A percentile compares a stretch with the other conserved stretches of the same genome.
These are phyloP conservation scores for Aleurites moluccanus DNA, from an alignment of 441 rosid species.

Conservation along the genomic window DNA sequence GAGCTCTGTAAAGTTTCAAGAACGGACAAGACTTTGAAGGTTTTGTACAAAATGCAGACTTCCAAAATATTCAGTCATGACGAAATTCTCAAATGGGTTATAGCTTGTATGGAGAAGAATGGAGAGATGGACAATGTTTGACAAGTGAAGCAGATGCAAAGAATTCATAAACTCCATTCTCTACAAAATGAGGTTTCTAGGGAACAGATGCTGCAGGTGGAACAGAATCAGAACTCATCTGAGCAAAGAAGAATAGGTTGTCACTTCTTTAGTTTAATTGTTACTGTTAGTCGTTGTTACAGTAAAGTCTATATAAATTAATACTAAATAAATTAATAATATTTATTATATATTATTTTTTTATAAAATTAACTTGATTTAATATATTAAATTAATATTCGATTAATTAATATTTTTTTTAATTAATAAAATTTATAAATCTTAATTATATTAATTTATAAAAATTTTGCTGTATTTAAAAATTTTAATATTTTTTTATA, in stretches of 20 bases:
- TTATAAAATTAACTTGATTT: too few relatives aligned
- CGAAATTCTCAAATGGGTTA: conserved; percentile 52
- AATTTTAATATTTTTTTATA: too few relatives aligned
- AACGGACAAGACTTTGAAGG: conserved; percentile 52
- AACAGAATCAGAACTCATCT: conserved; percentile 20
- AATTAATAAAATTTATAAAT: too few relatives aligned
- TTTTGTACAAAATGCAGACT: conserved; percentile 54
- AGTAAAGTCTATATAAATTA: too few relatives aligned
- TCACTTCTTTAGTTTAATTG: too few relatives aligned
- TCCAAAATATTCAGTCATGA: conserved; percentile 46
- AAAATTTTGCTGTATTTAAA: too few relatives aligned
- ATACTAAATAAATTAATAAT: too few relatives aligned
- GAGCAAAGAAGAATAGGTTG: conserved; percentile 19
- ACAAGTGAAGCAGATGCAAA: conserved; percentile 51
- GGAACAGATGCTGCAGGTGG: conserved; percentile 20
- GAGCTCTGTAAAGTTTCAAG: conserved; percentile 62
- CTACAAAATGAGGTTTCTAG: conserved; percentile 23
- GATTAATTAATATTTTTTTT: too few relatives aligned
- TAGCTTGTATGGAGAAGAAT: conserved; percentile 56
- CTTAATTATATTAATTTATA: too few relatives aligned
- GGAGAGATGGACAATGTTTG: conserved; percentile 50
- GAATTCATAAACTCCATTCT: conserved; percentile 25
- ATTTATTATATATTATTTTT: too few relatives aligned
- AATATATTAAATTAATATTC: too few relatives aligned
- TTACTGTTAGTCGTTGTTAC: too few relatives aligned